Evolutionary conservation across 345 rosid genomes (phyloP).

Genomic region (Luvunga scandens): DNA sequence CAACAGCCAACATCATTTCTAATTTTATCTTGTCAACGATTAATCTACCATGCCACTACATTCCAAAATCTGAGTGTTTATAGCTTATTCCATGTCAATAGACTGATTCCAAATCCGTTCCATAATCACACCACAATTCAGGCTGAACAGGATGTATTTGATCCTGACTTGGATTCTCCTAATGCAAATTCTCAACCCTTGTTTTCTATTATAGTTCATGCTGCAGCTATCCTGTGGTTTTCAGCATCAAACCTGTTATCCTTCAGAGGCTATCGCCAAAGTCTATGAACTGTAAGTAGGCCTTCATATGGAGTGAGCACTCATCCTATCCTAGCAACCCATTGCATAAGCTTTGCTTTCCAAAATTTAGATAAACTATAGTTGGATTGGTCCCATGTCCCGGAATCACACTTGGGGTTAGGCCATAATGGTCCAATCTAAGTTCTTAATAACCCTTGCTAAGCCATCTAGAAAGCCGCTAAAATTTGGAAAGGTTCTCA

Average conservation of each 20-base stretch:
- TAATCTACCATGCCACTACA: background rate
- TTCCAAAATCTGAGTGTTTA: background rate
- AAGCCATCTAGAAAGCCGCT: background rate
- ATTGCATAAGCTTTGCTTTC: background rate
- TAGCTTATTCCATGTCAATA: background rate
- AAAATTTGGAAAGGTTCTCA: background rate
- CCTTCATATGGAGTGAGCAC: background rate
- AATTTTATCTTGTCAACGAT: background rate
- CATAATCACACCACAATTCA: background rate
- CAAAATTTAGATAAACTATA: background rate
- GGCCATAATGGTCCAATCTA: slow-evolving; percentile 1
- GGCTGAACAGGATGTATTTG: slow-evolving; percentile 1
- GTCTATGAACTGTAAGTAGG: background rate
- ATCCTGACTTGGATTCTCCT: background rate
- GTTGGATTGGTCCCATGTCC: background rate
- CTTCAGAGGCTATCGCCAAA: background rate
- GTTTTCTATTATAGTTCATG: background rate
- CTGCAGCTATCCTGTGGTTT: background rate
- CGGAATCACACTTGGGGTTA: background rate
- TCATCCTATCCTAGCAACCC: background rate
- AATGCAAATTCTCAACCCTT: background rate
- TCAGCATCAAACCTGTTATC: background rate
- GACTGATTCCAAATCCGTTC: background rate
- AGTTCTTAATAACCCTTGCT: background rate
- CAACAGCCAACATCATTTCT: background rate